Conservation (phyloP, 768 basidiomycete species). For the Saitozyma sp. region DNA sequence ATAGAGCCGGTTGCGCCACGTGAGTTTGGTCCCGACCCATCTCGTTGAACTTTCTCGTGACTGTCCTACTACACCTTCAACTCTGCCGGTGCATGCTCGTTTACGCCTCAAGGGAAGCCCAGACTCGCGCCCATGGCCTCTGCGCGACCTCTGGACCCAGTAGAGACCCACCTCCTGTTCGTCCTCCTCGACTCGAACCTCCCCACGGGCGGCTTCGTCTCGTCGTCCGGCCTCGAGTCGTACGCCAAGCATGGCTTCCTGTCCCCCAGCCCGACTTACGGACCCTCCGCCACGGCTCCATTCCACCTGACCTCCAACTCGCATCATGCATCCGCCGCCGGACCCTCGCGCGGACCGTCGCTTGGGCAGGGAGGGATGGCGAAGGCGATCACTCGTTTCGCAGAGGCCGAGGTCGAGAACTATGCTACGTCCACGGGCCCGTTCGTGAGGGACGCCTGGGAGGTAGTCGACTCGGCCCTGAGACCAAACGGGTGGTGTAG, state of each 20-base stretch:
- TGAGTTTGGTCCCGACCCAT: too few relatives aligned
- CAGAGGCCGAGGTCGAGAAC: slow-evolving; percentile 55
- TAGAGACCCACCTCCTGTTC: slow-evolving; percentile 44
- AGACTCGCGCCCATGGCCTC: too few relatives aligned
- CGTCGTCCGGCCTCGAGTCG: slow-evolving; percentile 89
- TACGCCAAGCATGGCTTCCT: slow-evolving; percentile 81
- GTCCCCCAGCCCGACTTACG: slow-evolving; percentile 5
- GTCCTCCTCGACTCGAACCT: slow-evolving; percentile 74
- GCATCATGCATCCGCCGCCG: background rate
- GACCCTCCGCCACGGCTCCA: background rate
- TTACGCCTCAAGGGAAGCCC: too few relatives aligned
- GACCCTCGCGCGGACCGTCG: background rate
- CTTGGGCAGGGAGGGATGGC: background rate
- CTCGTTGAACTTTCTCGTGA: too few relatives aligned
- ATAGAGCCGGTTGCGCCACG: too few relatives aligned
- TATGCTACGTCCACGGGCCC: slow-evolving; percentile 75
- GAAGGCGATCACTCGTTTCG: slow-evolving; percentile 27
- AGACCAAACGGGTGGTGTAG: background rate
- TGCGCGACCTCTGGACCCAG: background rate
- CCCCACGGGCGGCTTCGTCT: slow-evolving; percentile 95
- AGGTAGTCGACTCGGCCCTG: slow-evolving; percentile 4
- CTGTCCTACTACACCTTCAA: too few relatives aligned
- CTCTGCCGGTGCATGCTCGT: too few relatives aligned
- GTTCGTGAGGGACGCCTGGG: slow-evolving; percentile 70
- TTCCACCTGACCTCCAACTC: background rate